phyloP scores from a whole-genome alignment of 164 flowering plant species.

The Pachysandra terminalis region DNA sequence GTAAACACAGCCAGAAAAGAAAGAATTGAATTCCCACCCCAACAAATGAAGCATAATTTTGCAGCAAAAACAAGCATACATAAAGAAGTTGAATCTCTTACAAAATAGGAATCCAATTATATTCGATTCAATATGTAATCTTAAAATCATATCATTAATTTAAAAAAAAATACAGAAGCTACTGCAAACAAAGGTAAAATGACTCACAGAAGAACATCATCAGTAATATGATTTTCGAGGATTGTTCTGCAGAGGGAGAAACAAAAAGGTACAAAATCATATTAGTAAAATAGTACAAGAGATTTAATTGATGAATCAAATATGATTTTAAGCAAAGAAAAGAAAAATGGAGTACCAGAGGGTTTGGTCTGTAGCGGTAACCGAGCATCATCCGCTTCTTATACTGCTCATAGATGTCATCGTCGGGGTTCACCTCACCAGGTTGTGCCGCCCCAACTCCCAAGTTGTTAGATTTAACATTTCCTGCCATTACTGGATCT shows the following conservation, averaged over 20 bases:
- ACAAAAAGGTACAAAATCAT: neutral
- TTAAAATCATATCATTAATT: neutral
- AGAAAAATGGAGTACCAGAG: conserved; percentile 51
- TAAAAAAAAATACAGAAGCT: neutral
- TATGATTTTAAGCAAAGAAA: neutral
- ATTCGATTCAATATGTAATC: neutral
- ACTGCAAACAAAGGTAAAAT: neutral
- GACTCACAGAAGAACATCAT: conserved; percentile 1
- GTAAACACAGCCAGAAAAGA: too few relatives aligned
- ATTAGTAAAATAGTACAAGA: neutral
- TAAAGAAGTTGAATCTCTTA: neutral
- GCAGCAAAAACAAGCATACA: neutral
- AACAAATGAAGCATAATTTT: too few relatives aligned
- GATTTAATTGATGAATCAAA: too few relatives aligned
- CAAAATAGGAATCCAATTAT: neutral
- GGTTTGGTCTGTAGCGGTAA: conserved; percentile 86
- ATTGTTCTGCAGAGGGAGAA: conserved; percentile 49
- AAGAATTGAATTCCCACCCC: too few relatives aligned
- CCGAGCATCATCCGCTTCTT: conserved; percentile 99
- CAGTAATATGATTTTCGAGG: conserved; percentile 91
- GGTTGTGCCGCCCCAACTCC: conserved; percentile 92
- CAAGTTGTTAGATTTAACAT: conserved; percentile 73
- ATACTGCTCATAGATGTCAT: conserved; percentile 98
- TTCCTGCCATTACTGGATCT: conserved; percentile 84
- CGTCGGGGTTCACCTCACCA: conserved; percentile 87